phyloP scores from a whole-genome alignment of 164 flowering plant genomes.

The Warburgia ugandensis region DNA sequence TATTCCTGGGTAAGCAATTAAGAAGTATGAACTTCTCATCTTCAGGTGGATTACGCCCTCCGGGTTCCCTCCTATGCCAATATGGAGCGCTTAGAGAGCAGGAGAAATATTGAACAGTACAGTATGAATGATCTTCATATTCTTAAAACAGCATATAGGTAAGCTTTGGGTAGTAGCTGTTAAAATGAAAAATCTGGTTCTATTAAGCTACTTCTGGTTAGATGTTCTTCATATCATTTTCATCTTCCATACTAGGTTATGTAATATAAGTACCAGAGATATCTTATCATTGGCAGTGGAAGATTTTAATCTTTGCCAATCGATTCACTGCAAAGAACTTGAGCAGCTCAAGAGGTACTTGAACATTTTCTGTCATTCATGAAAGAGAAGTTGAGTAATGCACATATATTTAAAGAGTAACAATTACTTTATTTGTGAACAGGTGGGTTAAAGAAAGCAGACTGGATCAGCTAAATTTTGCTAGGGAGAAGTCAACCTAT shows the following conservation, averaged over 20 bases:
- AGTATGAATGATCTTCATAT: slow-evolving; percentile 6
- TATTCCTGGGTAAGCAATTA: neutral
- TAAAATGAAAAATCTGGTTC: neutral
- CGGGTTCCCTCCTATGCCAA: slow-evolving; percentile 19
- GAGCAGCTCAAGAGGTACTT: slow-evolving; percentile 45
- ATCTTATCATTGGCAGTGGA: slow-evolving; percentile 38
- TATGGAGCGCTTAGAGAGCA: slow-evolving; percentile 29
- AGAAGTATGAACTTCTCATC: neutral
- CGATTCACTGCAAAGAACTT: slow-evolving; percentile 38
- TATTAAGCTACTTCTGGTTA: neutral
- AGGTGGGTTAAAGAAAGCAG: slow-evolving; percentile 73
- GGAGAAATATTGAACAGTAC: slow-evolving; percentile 46
- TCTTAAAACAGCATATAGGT: slow-evolving; percentile 27
- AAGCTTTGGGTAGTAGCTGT: neutral
- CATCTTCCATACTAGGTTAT: slow-evolving; percentile 20
- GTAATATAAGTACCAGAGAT: slow-evolving; percentile 31
- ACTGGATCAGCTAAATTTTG: slow-evolving; percentile 74
- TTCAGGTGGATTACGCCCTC: slow-evolving; percentile 48
- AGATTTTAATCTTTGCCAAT: slow-evolving; percentile 53
- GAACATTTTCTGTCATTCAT: neutral
- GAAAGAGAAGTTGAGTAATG: neutral
- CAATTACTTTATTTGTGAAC: slow-evolving; percentile 7
- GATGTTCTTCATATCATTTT: neutral
- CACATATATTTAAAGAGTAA: neutral
- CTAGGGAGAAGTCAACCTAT: slow-evolving; percentile 66